Percentiles rank a stretch among this genome's conserved stretches.
phyloP scores from a whole-genome alignment of 2,329 filamentous ascomycete species.

The Pezicula neosporulosa region DNA sequence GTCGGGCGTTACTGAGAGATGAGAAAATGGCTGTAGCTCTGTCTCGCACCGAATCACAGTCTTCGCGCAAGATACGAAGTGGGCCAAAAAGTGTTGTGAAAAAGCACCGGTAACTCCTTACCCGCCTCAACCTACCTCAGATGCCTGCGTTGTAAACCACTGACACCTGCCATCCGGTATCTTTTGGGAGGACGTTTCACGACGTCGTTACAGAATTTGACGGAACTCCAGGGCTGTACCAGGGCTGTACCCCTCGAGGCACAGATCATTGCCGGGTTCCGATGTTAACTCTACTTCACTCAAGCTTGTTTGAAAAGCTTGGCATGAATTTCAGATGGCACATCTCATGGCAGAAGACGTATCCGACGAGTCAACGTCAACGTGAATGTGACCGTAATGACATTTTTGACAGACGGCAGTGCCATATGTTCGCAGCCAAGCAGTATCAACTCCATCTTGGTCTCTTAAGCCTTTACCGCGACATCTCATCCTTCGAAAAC shows the following conservation, averaged over 20 bases:
- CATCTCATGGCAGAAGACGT: not conserved
- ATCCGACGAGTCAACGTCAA: no score
- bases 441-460: no score
- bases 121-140: not conserved
- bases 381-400: no score
- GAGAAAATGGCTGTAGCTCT: no score
- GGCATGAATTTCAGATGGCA: not conserved
- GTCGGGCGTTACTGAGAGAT: no score
- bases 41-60: no score
- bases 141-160: not conserved
- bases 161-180: constrained; percentile 10
- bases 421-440: no score
- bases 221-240: not conserved
- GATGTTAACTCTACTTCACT: not conserved
- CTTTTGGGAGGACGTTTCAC: constrained; percentile 6
- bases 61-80: no score
- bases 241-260: not conserved
- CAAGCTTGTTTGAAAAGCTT: constrained; percentile 1
- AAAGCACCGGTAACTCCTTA: not conserved
- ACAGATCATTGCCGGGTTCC: not conserved
- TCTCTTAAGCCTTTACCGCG: no score
- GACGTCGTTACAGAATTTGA: not conserved
- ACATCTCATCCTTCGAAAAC: no score
- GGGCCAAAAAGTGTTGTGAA: no score
- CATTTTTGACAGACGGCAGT: no score